Conservation (phyloP, 2,329 filamentous ascomycete species). For the Neocucurbitaria cava region DNA sequence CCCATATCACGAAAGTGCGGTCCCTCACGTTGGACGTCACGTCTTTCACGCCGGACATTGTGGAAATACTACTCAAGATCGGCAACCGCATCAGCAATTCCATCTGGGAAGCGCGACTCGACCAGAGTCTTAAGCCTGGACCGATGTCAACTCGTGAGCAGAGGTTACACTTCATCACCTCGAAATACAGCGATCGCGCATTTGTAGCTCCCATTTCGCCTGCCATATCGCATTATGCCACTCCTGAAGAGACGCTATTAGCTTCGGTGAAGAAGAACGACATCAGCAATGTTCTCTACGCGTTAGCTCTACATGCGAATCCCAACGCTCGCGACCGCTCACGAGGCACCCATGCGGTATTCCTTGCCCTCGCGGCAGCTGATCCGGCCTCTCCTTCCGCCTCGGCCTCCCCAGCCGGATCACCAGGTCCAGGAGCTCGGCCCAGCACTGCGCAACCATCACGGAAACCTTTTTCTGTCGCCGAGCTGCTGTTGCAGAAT, state of each 20-base stretch:
- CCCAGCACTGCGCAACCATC: conserved; percentile 48
- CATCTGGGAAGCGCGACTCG: conserved; percentile 90
- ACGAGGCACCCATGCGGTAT: conserved; percentile 85
- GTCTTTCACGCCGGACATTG: conserved; percentile 95
- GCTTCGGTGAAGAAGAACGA: conserved; percentile 97
- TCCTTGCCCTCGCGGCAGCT: conserved; percentile 88
- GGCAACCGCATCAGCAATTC: conserved; percentile 96
- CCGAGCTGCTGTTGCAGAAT: conserved; percentile 91
- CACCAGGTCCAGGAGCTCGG: conserved; percentile 53
- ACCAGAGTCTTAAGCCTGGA: conserved; percentile 74
- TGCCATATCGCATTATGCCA: conserved; percentile 76
- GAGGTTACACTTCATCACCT: conserved; percentile 90
- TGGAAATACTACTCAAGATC: conserved; percentile 88
- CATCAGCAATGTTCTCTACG: conserved; percentile 90
- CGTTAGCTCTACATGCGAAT: conserved; percentile 83
- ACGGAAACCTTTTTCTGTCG: conserved; percentile 76
- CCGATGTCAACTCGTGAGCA: conserved; percentile 86
- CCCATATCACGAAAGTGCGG: conserved; percentile 96
- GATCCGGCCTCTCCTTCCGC: conserved; percentile 80
- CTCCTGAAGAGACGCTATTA: conserved; percentile 85
- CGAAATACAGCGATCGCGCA: conserved; percentile 86
- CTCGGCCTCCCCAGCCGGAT: conserved; percentile 52
- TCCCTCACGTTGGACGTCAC: conserved; percentile 94
- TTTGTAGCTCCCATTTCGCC: conserved; percentile 81
- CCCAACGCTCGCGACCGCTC: conserved; percentile 82